Evolutionary conservation across 2,329 filamentous ascomycete species (phyloP).

Genomic region (Helicocarpus griseus): DNA sequence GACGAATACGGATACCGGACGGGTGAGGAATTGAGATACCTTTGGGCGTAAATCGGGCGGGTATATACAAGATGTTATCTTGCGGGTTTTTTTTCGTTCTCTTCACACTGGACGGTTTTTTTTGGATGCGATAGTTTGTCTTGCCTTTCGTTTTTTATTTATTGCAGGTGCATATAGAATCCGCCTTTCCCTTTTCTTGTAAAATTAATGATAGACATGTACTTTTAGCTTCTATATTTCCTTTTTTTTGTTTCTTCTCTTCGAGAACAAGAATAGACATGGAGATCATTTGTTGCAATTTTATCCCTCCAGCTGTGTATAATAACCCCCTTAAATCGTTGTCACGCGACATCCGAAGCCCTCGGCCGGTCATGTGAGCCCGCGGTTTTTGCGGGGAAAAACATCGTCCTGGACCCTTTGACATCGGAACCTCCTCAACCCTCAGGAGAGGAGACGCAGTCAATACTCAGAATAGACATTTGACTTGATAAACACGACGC

Average conservation of each 20-base stretch:
- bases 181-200: not conserved
- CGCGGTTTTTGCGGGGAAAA: not conserved
- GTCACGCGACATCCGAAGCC: not conserved
- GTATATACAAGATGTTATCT: not conserved
- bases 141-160: not conserved
- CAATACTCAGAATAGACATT: too few relatives aligned
- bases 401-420: too few relatives aligned
- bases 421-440: too few relatives aligned
- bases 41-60: not conserved
- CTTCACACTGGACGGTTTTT: not conserved
- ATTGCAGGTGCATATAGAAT: not conserved
- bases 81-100: not conserved
- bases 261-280: not conserved
- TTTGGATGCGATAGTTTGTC: not conserved
- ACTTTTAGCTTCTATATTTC: conserved; percentile 1
- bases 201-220: conserved; percentile 5
- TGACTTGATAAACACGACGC: too few relatives aligned
- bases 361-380: not conserved
- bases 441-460: too few relatives aligned
- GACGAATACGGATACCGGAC: conserved; percentile 9
- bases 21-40: conserved; percentile 10
- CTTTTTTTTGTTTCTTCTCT: not conserved
- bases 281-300: not conserved
- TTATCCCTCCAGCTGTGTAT: not conserved
- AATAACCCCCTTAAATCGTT: not conserved